These are phyloP conservation scores for Phytophthora multivora DNA, from an alignment of 352 stramenopile species.

Conservation along the genomic window DNA sequence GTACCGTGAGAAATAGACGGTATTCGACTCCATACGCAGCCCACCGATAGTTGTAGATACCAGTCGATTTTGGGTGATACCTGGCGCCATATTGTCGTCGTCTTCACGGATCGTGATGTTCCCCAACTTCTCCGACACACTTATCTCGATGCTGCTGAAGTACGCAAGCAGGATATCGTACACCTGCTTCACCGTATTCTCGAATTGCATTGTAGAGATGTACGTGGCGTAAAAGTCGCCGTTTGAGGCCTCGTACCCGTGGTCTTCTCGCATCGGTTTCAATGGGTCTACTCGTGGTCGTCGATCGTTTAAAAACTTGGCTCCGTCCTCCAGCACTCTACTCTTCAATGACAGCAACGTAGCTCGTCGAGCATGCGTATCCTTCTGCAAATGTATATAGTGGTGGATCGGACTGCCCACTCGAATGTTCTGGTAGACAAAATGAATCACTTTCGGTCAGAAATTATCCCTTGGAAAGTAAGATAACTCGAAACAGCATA, in stretches of 20 bases:
- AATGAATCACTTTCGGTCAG: conserved; percentile 5
- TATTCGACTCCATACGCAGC: conserved; percentile 53
- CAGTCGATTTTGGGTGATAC: conserved; percentile 46
- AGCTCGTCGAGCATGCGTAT: conserved; percentile 21
- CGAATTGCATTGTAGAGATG: conserved; percentile 37
- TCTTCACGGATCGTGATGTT: conserved; percentile 55
- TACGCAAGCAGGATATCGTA: conserved; percentile 47
- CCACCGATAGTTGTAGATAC: conserved; percentile 35
- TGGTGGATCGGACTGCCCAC: conserved; percentile 39
- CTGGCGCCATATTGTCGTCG: conserved; percentile 39
- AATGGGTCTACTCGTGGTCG: conserved; percentile 29
- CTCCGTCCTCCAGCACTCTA: conserved; percentile 30
- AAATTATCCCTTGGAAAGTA: background rate
- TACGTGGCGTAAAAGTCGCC: conserved; percentile 37
- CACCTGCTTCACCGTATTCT: conserved; percentile 49
- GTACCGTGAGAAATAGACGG: conserved; percentile 41
- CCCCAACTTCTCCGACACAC: conserved; percentile 52
- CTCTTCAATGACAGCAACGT: conserved; percentile 32
- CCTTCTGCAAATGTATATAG: conserved; percentile 30
- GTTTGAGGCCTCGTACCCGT: conserved; percentile 34
- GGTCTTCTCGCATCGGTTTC: conserved; percentile 41
- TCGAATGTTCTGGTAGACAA: conserved; percentile 32
- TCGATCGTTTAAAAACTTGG: conserved; percentile 32
- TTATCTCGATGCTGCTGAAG: conserved; percentile 55
- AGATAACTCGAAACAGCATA: conserved; percentile 10